Percentiles rank a stretch among this genome's conserved stretches.
These are phyloP conservation scores for Pochonia chlamydosporia DNA, from an alignment of 2,329 filamentous ascomycete species.

Conservation along the genomic window DNA sequence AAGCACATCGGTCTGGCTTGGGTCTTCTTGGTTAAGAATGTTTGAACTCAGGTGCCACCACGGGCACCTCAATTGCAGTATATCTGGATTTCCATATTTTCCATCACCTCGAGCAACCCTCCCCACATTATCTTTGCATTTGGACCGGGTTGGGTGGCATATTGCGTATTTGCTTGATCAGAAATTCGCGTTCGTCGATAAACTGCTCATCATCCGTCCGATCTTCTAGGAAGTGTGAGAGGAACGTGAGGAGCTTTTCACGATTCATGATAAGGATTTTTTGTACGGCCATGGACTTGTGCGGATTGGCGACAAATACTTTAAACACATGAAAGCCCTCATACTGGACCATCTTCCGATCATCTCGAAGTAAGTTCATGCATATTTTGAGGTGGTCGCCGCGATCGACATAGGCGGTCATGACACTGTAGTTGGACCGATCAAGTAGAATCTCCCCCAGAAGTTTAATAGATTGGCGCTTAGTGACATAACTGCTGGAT, in stretches of 20 bases:
- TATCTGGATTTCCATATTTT: not conserved
- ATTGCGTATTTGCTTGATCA: constrained; percentile 86
- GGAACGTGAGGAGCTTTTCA: constrained; percentile 80
- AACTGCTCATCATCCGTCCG: constrained; percentile 97
- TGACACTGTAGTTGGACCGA: constrained; percentile 93
- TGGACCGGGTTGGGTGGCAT: constrained; percentile 55
- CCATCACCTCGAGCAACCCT: not conserved
- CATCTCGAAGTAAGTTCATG: constrained; percentile 94
- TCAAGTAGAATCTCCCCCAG: constrained; percentile 92
- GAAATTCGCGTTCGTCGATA: constrained; percentile 93
- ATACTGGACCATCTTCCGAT: constrained; percentile 98
- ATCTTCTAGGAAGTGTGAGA: constrained; percentile 89
- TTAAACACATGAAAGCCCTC: constrained; percentile 99
- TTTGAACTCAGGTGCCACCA: not conserved
- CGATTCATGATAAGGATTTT: constrained; percentile 95
- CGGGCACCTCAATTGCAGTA: no score
- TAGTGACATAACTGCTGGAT: constrained; percentile 94
- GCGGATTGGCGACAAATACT: constrained; percentile 97
- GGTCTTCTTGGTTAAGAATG: not conserved
- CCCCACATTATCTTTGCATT: constrained; percentile 34
- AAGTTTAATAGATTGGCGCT: constrained; percentile 95
- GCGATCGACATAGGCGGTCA: constrained; percentile 94
- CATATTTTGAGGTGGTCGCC: constrained; percentile 96
- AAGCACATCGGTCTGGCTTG: no score
- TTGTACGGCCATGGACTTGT: constrained; percentile 94